A percentile compares a stretch with the other conserved stretches of the same genome.
These are phyloP conservation scores for Saccharomyces hybrid DNA, from an alignment of 1,139 yeast genomes.

Conservation along the genomic window DNA sequence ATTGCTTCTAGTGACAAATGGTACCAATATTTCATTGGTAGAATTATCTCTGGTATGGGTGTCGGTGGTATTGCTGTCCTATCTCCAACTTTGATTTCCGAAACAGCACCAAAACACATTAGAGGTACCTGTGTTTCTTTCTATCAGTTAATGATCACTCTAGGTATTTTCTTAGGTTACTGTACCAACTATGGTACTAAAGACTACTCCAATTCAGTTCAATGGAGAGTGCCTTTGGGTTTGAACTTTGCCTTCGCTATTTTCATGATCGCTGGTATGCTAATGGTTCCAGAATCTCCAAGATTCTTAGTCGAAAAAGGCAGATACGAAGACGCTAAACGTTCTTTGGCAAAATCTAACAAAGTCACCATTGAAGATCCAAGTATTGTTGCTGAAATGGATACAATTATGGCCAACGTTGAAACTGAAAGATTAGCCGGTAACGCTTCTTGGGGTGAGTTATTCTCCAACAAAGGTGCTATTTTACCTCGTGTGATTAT, in stretches of 20 bases:
- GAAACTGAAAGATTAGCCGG: constrained; percentile 38
- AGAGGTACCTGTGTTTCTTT: constrained; percentile 58
- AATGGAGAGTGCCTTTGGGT: constrained; percentile 56
- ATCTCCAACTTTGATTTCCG: constrained; percentile 55
- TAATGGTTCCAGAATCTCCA: constrained; percentile 69
- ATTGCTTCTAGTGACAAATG: constrained; percentile 41
- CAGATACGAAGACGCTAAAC: constrained; percentile 48
- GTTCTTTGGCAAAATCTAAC: constrained; percentile 39
- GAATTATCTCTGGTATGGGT: constrained; percentile 54
- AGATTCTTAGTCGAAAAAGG: constrained; percentile 52
- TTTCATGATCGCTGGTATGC: constrained; percentile 43
- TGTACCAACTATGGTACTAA: constrained; percentile 50
- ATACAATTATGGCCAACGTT: constrained; percentile 52
- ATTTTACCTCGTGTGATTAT: constrained; percentile 52
- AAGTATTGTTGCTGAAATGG: constrained; percentile 49
- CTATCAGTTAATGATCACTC: constrained; percentile 54
- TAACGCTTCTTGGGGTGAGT: constrained; percentile 33
- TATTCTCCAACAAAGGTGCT: constrained; percentile 27
- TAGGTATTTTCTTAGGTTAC: constrained; percentile 53
- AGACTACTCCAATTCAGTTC: constrained; percentile 38
- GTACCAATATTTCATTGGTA: constrained; percentile 49
- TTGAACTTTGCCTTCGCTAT: constrained; percentile 37
- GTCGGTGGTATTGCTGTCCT: constrained; percentile 55
- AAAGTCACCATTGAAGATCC: constrained; percentile 37
- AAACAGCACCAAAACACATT: constrained; percentile 54